A percentile compares a stretch with the other conserved stretches of the same genome.
Evolutionary conservation across 140 eudicot species (phyloP).

Genomic region (Senecio squalidus): DNA sequence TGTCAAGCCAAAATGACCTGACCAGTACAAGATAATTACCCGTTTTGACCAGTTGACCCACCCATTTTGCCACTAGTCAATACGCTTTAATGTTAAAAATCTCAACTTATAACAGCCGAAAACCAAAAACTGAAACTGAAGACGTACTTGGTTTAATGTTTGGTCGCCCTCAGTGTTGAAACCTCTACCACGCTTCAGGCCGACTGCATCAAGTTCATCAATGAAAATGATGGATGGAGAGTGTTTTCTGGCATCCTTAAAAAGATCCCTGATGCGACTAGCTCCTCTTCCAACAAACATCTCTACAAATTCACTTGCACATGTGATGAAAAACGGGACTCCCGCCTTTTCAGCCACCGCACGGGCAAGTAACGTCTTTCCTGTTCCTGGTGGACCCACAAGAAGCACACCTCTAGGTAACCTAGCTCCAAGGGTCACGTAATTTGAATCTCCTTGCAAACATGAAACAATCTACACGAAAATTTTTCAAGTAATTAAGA

Average conservation of each 20-base stretch:
- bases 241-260: constrained; percentile 44
- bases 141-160: constrained; percentile 40
- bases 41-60: neutral
- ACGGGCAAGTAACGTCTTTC: constrained; percentile 55
- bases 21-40: too few species aligned
- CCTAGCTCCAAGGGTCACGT: constrained; percentile 42
- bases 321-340: constrained; percentile 45
- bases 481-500: neutral
- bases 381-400: constrained; percentile 61
- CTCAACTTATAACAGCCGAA: neutral
- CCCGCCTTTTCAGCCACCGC: constrained; percentile 58
- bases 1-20: too few species aligned
- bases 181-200: constrained; percentile 54
- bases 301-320: constrained; percentile 62
- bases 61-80: neutral
- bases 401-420: constrained; percentile 51
- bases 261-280: constrained; percentile 54
- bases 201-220: constrained; percentile 60
- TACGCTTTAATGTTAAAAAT: neutral
- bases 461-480: constrained; percentile 47
- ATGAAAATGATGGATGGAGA: constrained; percentile 51
- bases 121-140: neutral
- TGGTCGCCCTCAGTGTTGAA: constrained; percentile 60
- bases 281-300: constrained; percentile 64
- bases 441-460: constrained; percentile 48